Conservation (phyloP, 371 early-diverging fungal species). For the Circinella minor region DNA sequence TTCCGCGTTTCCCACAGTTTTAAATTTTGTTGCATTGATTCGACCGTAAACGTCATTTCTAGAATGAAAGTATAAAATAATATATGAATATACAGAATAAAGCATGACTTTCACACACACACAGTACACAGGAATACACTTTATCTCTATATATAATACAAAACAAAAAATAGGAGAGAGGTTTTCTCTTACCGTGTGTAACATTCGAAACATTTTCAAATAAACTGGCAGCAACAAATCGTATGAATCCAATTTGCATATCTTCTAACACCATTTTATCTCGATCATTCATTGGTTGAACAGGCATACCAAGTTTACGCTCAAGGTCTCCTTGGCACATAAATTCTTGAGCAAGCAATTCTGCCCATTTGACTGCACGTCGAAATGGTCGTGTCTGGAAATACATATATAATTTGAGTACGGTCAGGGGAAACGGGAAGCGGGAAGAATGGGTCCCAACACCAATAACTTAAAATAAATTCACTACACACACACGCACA, state of each 20-base stretch:
- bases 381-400: conserved; percentile 55
- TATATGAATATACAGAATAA: not conserved
- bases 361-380: conserved; percentile 57
- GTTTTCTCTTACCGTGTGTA: conserved; percentile 25
- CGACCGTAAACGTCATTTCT: conserved; percentile 46
- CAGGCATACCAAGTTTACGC: conserved; percentile 56
- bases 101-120: conserved; percentile 6
- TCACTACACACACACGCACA: not conserved
- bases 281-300: conserved; percentile 58
- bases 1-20: conserved; percentile 38
- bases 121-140: not conserved
- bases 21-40: conserved; percentile 43
- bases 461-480: no score
- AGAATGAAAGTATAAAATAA: not conserved
- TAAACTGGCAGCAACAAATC: conserved; percentile 66
- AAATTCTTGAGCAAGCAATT: conserved; percentile 61
- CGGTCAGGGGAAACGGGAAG: not conserved
- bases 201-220: conserved; percentile 53
- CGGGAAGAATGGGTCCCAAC: not conserved
- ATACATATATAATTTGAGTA: not conserved
- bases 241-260: conserved; percentile 71
- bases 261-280: conserved; percentile 52
- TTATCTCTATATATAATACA: not conserved
- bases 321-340: conserved; percentile 65
- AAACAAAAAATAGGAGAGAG: not conserved